Base-by-base conservation (phyloP, 2,329 filamentous ascomycete species). In the Colletotrichum sojae region DNA sequence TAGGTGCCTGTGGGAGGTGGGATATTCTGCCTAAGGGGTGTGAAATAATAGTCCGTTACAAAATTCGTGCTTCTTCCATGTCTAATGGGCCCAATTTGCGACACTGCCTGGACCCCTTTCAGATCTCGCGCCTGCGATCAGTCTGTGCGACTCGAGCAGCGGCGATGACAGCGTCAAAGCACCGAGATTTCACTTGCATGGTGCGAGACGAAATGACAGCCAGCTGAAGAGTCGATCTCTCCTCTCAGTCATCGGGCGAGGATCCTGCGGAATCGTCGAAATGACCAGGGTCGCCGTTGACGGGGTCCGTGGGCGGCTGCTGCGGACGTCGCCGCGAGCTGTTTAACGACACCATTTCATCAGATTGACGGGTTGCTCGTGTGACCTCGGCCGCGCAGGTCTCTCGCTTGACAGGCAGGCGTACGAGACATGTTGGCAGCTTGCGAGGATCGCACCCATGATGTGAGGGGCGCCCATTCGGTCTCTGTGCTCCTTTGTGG, bases 121-220 rank as follows among this genome's bases (percentile, higher is more conserved):
- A n/a, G 64, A 67, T 57, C 59, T 63, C 20, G 45, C 39, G 40
- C 46, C 46, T 22, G 45, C 59, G 64, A 45, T 55, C 52, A 27
- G 64, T 63, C 52, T 63, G 59, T 67, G 59, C 59, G 46, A 53
- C 40, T n/a, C 13, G 18, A 46, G 22, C 18, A 46, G 43, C 40
- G 31, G 53, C 18, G 20, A 20, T 54, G 59, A 20, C 51, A 63
- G 46, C 25, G 63, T 67, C 53, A 45, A 64, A 64, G 46, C 62
- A 57, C 36, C 59, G 59, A 67, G 64, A 63, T 52, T 62, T 18
- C 40, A 43, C 57, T 51, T 16, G n/a, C 49, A n/a, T n/a, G 25
- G 43, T 52, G 15, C 43, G 31, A 27, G 58, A 49, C 51, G 25
- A 12, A 16, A 48, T 54, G 31, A 18, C 36, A 45, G 36, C 59